Base-by-base conservation (phyloP, 495 filamentous ascomycete species). In the Xylaria palmicola region DNA sequence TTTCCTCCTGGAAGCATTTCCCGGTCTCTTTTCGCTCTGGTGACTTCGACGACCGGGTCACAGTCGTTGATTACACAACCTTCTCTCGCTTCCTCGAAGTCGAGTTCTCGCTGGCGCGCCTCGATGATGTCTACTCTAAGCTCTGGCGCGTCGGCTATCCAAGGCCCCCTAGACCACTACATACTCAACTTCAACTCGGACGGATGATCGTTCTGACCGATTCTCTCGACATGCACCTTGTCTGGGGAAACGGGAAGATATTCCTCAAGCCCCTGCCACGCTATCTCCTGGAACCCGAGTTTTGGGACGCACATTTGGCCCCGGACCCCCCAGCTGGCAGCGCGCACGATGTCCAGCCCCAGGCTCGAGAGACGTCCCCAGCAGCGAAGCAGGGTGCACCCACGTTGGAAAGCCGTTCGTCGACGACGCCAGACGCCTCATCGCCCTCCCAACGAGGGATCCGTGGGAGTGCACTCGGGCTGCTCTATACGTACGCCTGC, bases 101-200 rank as follows among this genome's bases (percentile, higher is more conserved):
- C 8, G 41, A 44, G 41, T 44, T 44, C 19, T 20, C 19, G 41
- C 5, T 44, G 10, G 3, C 4, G 24, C 41, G 41, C 4, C 2
- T 44, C 1, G 3, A 22, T 19, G n/a, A 19, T 10, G 13, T 44
- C 10, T n/a, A 44, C 6, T 20, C n/a, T 44, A 10, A 19, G 34
- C 67, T 81, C 10, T 81, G 79, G 80, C 26, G 79, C 8, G 75
- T 67, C 8, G 76, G 80, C 1, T 65, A 63, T 4, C 74, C 76
- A 2, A 60, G 66, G 40, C 68, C 70, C 1, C 69, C 79, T 1
- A 71, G 72, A 9, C 66, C 78, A 7, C 67, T 82, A 19, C 72
- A 79, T 52, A 64, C 65, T 19, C 78, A 82, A 34, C 17, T 69
- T 12, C 34, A 70, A 4, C 59, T 71, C 1, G 56, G 54, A 12